Evolutionary conservation across 108 stramenopile species (phyloP).

Genomic region (Nitzschia sp.): DNA sequence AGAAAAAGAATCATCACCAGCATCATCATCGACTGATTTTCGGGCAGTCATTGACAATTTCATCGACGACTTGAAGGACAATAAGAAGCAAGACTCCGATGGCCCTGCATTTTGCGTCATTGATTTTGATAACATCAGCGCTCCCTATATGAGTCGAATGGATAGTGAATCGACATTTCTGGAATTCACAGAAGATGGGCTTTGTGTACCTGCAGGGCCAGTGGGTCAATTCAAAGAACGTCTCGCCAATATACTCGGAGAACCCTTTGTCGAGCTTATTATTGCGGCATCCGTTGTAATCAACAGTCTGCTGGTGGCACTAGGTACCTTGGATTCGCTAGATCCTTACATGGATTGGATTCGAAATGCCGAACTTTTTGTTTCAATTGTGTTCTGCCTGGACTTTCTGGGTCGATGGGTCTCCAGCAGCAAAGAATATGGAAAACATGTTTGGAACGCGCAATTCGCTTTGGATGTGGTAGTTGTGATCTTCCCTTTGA

Average conservation of each 20-base stretch:
- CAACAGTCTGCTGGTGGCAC: conserved; percentile 24
- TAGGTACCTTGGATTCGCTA: conserved; percentile 18
- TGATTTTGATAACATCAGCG: conserved; percentile 18
- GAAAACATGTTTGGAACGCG: conserved; percentile 3
- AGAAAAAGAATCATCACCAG: too few species aligned
- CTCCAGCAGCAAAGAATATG: conserved; percentile 3
- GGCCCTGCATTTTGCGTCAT: conserved; percentile 14
- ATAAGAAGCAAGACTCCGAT: too few species aligned
- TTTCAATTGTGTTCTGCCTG: conserved; percentile 7
- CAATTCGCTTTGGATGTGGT: conserved; percentile 13
- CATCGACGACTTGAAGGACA: too few species aligned
- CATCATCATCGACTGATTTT: too few species aligned
- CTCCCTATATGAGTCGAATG: conserved; percentile 17
- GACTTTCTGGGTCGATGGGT: conserved; percentile 23
- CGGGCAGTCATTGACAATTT: too few species aligned
- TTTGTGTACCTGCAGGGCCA: conserved; percentile 27
- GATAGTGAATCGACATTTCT: conserved; percentile 37
- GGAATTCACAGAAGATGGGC: conserved; percentile 26
- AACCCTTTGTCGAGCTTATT: conserved; percentile 18
- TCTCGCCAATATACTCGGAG: conserved; percentile 23
- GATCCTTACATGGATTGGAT: conserved; percentile 13
- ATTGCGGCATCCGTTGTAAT: conserved; percentile 18
- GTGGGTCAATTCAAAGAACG: conserved; percentile 31
- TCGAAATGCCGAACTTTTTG: background rate
- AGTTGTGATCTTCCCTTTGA: conserved; percentile 10